Evolutionary conservation across 331 rosid genomes (phyloP), one percentile per base, ranked within the genome.

Genomic region (Acacia pycnantha): DNA sequence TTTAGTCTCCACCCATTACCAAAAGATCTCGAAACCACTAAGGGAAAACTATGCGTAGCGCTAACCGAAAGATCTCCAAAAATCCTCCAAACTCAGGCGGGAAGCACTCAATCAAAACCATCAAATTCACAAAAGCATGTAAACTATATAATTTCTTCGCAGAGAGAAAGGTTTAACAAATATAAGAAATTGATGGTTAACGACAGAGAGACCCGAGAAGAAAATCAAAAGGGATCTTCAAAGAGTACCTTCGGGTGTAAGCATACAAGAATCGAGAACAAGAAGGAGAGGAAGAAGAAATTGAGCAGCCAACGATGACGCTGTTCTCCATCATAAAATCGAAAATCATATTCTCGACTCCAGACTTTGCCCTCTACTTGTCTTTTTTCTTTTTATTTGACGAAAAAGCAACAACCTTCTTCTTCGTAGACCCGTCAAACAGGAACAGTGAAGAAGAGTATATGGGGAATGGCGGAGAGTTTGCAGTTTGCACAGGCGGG

Each of bases 241-340:
- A 90, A 76, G 86, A 75, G 72, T 88, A 91, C 98, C 98, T 90
- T 92, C 89, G 87, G 82, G 96, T 86, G 88, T 78, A 89, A 78
- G 90, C 90, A 84, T 83, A 89, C 70, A 92, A 87, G 87, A 95
- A 90, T 77, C 91, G 87, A 86, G 86, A 82, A 81, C 93, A 90
- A 82, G 85, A 77, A 78, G 87, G 29, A 13, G 18, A 33, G 41
- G 70, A 31, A 64, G 70, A 64, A 16, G 13, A 88, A 81, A 70
- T 84, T 75, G 90, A 90, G 84, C 41, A 90, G 81, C 84, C 87
- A 82, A 87, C 76, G 87, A 87, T 31, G 92, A 90, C 74, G 88
- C 89, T 77, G 88, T 85, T 85, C 84, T 81, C 79, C 91, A 85
- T 82, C 86, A 81, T 83, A 88, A 93, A 92, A 88, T 93, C 88